Conservation (phyloP, 257 asterid species). For the Haberlea rhodopensis region DNA sequence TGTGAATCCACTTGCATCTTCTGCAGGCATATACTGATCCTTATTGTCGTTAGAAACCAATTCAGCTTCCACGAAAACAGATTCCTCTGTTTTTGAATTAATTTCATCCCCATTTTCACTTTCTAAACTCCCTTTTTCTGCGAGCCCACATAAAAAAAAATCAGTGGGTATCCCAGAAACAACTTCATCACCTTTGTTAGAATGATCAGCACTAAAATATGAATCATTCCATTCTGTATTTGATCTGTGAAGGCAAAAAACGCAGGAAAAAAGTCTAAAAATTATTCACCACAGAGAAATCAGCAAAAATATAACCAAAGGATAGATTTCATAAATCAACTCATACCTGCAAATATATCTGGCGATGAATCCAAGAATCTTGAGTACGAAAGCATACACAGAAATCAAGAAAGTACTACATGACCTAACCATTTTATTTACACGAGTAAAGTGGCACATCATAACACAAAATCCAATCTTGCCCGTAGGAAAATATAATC, state of each 20-base stretch:
- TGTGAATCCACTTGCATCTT: conserved; percentile 40
- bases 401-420: conserved; percentile 32
- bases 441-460: conserved; percentile 34
- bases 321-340: neutral
- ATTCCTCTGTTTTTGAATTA: conserved; percentile 38
- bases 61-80: conserved; percentile 39
- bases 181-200: conserved; percentile 29
- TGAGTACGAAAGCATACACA: conserved; percentile 35
- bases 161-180: conserved; percentile 25
- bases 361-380: conserved; percentile 34
- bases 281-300: neutral
- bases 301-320: neutral
- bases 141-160: conserved; percentile 30
- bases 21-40: conserved; percentile 39
- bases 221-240: conserved; percentile 32
- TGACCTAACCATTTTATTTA: conserved; percentile 33
- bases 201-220: conserved; percentile 29
- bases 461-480: conserved; percentile 17
- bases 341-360: conserved; percentile 46
- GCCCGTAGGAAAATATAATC: conserved; percentile 32
- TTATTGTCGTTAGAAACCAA: conserved; percentile 31
- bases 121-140: conserved; percentile 4
- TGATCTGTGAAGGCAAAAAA: conserved; percentile 39
- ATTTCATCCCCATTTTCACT: conserved; percentile 11
- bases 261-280: neutral